phyloP scores from a whole-genome alignment of 2,329 filamentous ascomycete species.

The Scedosporium aurantiacum region DNA sequence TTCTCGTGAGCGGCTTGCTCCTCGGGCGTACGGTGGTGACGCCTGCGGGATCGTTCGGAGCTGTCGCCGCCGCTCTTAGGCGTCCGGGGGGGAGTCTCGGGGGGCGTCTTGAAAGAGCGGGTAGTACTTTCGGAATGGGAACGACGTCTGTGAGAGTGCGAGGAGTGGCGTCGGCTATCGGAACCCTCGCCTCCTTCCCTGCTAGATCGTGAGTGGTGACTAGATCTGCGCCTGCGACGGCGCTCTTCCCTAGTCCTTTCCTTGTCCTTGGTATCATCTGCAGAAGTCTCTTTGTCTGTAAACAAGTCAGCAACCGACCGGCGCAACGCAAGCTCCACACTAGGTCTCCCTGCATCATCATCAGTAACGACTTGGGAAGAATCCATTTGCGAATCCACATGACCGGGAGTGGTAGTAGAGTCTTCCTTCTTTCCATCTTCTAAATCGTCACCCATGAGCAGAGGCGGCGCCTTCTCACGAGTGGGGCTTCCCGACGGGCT shows the following conservation, averaged over 20 bases:
- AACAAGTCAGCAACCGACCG: slow-evolving; percentile 44
- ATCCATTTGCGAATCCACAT: slow-evolving; percentile 3
- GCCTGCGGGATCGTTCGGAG: slow-evolving; percentile 7
- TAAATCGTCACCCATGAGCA: not conserved
- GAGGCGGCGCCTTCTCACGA: not conserved
- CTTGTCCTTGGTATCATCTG: slow-evolving; percentile 23
- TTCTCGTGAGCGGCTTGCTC: slow-evolving; percentile 39
- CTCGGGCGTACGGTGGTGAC: slow-evolving; percentile 31
- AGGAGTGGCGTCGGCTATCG: slow-evolving; percentile 6
- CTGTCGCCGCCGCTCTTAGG: slow-evolving; percentile 9
- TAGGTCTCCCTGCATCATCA: not conserved
- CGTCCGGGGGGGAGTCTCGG: slow-evolving; percentile 2
- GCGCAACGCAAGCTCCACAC: slow-evolving; percentile 18
- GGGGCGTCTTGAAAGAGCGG: slow-evolving; percentile 15
- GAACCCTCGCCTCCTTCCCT: slow-evolving; percentile 6
- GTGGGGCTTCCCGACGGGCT: slow-evolving; percentile 26
- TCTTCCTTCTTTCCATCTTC: not conserved
- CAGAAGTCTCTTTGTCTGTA: slow-evolving; percentile 29
- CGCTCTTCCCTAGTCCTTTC: slow-evolving; percentile 13
- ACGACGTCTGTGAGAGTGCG: slow-evolving; percentile 1
- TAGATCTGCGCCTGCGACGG: slow-evolving; percentile 2
- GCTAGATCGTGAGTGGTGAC: slow-evolving; percentile 3
- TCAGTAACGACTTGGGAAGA: slow-evolving; percentile 3
- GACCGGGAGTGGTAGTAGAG: not conserved
- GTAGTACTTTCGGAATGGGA: slow-evolving; percentile 17